Conservation (phyloP, 164 flowering plant genomes). For the Euptelea pleiosperma region DNA sequence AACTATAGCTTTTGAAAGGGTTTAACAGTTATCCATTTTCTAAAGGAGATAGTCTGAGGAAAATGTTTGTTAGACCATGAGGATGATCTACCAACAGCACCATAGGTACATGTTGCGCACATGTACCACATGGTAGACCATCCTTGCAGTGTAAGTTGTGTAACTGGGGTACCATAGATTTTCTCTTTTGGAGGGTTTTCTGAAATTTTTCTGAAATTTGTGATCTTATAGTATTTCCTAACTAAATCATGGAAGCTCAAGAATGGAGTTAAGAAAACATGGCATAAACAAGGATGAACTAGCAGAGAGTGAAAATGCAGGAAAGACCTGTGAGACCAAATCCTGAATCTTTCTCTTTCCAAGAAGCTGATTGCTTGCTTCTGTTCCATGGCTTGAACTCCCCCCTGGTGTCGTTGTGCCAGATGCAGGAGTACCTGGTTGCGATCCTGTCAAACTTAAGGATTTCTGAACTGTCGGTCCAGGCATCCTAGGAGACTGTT, state of each 20-base stretch:
- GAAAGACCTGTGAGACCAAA: conserved; percentile 82
- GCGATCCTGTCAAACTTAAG: conserved; percentile 82
- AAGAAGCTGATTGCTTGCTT: conserved; percentile 82
- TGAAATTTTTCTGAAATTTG: not conserved
- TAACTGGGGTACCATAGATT: not conserved
- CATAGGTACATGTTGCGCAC: not conserved
- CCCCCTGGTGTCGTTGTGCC: conserved; percentile 89
- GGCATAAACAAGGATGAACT: not conserved
- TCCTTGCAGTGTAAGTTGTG: no score
- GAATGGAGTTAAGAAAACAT: not conserved
- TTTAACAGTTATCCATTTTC: not conserved
- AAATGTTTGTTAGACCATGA: no score
- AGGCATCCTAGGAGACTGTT: conserved; percentile 71
- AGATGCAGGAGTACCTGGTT: conserved; percentile 88
- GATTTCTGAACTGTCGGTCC: conserved; percentile 70
- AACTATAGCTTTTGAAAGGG: not conserved
- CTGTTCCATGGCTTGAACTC: conserved; percentile 94
- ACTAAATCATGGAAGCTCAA: not conserved
- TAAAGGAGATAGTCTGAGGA: not conserved
- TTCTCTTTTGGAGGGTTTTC: not conserved
- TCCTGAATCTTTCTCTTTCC: conserved; percentile 96
- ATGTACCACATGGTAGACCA: no score
- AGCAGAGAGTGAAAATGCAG: not conserved
- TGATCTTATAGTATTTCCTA: not conserved
- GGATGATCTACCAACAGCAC: not conserved